phyloP scores from a whole-genome alignment of 192 early-diverging fungal species.

The Coemansia sp. region DNA sequence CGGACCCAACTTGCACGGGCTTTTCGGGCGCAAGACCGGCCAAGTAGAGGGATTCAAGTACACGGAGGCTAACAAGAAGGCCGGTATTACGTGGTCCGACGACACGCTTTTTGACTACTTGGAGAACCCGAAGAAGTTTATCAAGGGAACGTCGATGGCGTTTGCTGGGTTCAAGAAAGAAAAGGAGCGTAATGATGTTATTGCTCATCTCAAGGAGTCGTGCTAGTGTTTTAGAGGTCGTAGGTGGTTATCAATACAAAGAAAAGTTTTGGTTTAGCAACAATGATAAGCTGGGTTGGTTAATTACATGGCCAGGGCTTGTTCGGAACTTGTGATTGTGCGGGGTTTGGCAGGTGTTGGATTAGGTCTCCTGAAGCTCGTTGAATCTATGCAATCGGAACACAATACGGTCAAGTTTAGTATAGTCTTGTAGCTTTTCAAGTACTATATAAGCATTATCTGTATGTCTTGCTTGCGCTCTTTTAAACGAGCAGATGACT shows the following conservation, averaged over 20 bases:
- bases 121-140: conserved; percentile 99
- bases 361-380: no score
- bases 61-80: conserved; percentile 89
- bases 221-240: conserved; percentile 8
- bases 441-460: no score
- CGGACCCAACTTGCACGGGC: conserved; percentile 93
- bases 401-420: no score
- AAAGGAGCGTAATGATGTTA: conserved; percentile 82
- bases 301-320: no score
- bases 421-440: no score
- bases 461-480: no score
- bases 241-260: neutral
- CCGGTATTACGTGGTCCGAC: conserved; percentile 83
- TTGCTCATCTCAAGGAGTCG: conserved; percentile 87
- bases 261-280: no score
- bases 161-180: conserved; percentile 75
- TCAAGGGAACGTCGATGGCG: conserved; percentile 96
- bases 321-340: no score
- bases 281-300: no score
- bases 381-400: no score
- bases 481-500: no score
- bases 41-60: conserved; percentile 84
- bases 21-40: conserved; percentile 90
- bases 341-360: no score
- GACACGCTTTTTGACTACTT: conserved; percentile 93